Evolutionary conservation across 1,284 basidiomycete genomes (phyloP).

Genomic region (Naganishia sp.): DNA sequence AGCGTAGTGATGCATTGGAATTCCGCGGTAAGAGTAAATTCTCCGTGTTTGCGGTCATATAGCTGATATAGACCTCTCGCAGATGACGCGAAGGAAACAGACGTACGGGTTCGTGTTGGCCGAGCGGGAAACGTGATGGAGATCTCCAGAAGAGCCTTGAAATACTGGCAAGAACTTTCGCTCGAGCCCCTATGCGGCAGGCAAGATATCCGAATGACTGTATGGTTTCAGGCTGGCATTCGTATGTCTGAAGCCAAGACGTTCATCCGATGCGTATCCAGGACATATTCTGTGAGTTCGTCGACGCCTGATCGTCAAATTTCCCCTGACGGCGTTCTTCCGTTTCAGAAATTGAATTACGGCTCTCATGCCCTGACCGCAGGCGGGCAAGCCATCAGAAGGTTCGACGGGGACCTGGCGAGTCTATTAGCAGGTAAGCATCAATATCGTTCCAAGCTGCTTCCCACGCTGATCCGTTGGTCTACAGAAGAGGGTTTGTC

Average conservation of each 20-base stretch:
- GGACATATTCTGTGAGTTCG: conserved; percentile 13
- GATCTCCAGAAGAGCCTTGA: conserved; percentile 6
- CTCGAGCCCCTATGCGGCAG: conserved; percentile 20
- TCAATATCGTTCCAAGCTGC: neutral
- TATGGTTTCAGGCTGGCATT: conserved; percentile 10
- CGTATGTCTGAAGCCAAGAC: conserved; percentile 19
- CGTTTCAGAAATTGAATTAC: conserved; percentile 7
- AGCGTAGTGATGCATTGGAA: neutral
- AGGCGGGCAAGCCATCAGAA: conserved; percentile 11
- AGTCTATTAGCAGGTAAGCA: neutral
- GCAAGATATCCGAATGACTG: neutral
- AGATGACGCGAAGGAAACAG: neutral
- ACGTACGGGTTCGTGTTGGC: conserved; percentile 10
- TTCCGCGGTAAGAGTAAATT: neutral
- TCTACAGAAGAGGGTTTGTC: neutral
- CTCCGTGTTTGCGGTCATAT: too few species aligned
- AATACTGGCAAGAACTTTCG: conserved; percentile 5
- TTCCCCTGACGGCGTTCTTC: neutral
- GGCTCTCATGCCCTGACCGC: conserved; percentile 8
- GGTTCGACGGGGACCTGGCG: neutral
- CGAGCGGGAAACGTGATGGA: conserved; percentile 19
- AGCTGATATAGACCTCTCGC: neutral
- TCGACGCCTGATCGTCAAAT: too few species aligned
- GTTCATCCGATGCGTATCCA: conserved; percentile 1
- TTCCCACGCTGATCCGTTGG: neutral